Evolutionary conservation across 306 rosid genomes (phyloP).

Genomic region (Quercus wislizeni): DNA sequence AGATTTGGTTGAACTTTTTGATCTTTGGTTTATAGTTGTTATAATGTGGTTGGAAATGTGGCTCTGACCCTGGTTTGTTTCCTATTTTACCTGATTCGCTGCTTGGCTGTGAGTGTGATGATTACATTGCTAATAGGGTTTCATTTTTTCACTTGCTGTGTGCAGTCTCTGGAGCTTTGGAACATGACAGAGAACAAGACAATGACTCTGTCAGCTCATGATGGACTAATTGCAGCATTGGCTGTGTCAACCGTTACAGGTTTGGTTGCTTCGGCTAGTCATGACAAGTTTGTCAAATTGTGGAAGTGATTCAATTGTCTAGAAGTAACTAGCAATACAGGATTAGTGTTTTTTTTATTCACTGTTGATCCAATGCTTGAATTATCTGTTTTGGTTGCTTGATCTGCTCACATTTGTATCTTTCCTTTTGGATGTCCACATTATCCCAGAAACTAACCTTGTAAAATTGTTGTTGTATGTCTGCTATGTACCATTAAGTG

Average conservation of each 20-base stretch:
- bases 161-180: conserved; percentile 98
- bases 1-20: background rate
- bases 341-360: conserved; percentile 19
- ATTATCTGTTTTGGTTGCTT: conserved; percentile 19
- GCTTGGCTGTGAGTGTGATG: background rate
- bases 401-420: conserved; percentile 8
- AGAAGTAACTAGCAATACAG: conserved; percentile 24
- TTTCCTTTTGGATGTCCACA: conserved; percentile 8
- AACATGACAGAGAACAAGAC: conserved; percentile 90
- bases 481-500: background rate
- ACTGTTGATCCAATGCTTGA: conserved; percentile 22
- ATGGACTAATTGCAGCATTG: conserved; percentile 76
- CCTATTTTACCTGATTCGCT: background rate
- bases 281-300: conserved; percentile 81
- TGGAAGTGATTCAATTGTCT: conserved; percentile 59
- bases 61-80: background rate
- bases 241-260: conserved; percentile 79
- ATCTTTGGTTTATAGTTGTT: background rate
- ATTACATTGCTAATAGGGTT: background rate
- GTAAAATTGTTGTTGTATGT: background rate
- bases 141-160: conserved; percentile 6
- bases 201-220: conserved; percentile 86
- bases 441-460: conserved; percentile 1
- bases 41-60: too few species aligned
- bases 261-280: conserved; percentile 90